Evolutionary conservation across 169 alveolate species (phyloP).

Genomic region (Cryptosporidium muris): DNA sequence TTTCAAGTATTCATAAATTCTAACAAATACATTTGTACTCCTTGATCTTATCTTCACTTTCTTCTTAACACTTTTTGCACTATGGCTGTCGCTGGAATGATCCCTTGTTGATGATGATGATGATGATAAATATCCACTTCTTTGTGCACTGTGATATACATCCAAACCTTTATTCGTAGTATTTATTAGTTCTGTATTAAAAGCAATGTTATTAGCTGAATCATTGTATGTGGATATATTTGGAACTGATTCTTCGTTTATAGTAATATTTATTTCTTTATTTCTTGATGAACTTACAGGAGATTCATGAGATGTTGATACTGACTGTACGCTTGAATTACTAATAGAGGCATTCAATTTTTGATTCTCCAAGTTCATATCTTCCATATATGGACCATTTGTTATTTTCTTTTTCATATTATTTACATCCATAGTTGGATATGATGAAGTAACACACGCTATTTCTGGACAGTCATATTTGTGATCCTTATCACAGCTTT

Average conservation of each 20-base stretch:
- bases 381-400: slow-evolving; percentile 23
- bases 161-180: background rate
- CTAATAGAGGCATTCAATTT: slow-evolving; percentile 38
- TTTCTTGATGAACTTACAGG: slow-evolving; percentile 7
- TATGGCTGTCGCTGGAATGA: background rate
- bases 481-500: no score
- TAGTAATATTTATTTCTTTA: background rate
- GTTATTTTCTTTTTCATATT: background rate
- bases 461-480: background rate
- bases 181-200: background rate
- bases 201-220: no score
- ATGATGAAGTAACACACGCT: background rate
- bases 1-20: slow-evolving; percentile 20
- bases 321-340: slow-evolving; percentile 43
- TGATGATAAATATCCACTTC: no score
- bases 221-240: no score
- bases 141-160: background rate
- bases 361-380: slow-evolving; percentile 15
- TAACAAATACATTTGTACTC: slow-evolving; percentile 6
- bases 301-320: slow-evolving; percentile 50
- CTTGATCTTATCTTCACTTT: background rate
- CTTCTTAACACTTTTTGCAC: background rate
- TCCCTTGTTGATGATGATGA: no score
- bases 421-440: slow-evolving; percentile 22
- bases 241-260: background rate